Percentiles rank a stretch among this genome's conserved stretches.
These are phyloP conservation scores for Sarocladium brachiariae DNA, from an alignment of 2,329 filamentous ascomycete genomes.

Conservation along the genomic window DNA sequence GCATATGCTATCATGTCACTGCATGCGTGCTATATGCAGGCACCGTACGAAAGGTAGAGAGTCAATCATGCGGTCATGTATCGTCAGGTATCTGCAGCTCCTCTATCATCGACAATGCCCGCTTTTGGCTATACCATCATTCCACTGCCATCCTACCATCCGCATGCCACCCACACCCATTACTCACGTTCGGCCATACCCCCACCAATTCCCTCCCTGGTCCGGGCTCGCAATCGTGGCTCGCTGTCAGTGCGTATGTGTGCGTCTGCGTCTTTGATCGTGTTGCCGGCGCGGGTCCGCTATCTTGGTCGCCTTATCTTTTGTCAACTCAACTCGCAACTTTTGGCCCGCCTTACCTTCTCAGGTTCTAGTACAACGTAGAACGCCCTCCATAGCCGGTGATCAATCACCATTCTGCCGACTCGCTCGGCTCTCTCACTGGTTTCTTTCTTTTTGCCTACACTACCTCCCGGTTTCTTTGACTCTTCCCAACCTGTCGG, in stretches of 20 bases:
- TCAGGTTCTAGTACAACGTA: background rate
- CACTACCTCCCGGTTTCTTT: background rate
- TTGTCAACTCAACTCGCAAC: background rate
- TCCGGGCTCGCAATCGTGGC: background rate
- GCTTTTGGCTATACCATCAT: background rate
- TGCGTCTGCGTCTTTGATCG: background rate
- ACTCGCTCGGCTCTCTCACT: background rate
- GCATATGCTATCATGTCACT: background rate
- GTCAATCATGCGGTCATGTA: too few species aligned
- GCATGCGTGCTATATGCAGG: background rate
- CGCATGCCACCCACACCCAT: background rate
- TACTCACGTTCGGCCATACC: background rate
- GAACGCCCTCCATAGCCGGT: background rate
- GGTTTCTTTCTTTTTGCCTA: background rate
- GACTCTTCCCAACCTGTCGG: too few species aligned
- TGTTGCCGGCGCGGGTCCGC: conserved; percentile 2
- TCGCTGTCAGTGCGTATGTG: background rate
- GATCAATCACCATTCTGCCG: background rate
- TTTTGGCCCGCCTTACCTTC: background rate
- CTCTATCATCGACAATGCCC: too few species aligned
- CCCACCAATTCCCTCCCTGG: background rate
- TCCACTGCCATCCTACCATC: background rate
- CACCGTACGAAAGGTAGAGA: background rate
- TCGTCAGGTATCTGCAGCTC: too few species aligned
- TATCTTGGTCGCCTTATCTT: conserved; percentile 1